A percentile compares a stretch with the other conserved stretches of the same genome.
These are phyloP conservation scores for Alternaria triticimaculans DNA, from an alignment of 2,329 filamentous ascomycete genomes.

Conservation along the genomic window DNA sequence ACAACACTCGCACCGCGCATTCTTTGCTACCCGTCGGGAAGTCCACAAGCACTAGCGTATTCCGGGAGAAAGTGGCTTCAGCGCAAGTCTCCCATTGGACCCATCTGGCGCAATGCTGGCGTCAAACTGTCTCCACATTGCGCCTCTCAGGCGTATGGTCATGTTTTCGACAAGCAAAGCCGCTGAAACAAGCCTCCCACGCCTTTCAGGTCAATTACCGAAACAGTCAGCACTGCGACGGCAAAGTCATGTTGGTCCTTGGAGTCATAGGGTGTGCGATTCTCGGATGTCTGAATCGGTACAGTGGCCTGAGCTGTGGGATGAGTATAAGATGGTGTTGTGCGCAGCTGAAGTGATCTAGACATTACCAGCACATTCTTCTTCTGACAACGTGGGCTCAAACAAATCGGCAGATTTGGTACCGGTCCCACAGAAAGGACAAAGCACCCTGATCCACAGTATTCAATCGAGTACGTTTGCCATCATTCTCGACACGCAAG, in stretches of 20 bases:
- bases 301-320: neutral
- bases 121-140: neutral
- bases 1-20: neutral
- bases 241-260: neutral
- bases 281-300: neutral
- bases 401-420: neutral
- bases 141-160: neutral
- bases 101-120: neutral
- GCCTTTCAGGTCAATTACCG: neutral
- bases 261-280: conserved; percentile 5
- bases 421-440: neutral
- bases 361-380: neutral
- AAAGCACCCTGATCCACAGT: neutral
- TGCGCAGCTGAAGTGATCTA: neutral
- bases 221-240: neutral
- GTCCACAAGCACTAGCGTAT: neutral
- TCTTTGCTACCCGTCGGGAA: neutral
- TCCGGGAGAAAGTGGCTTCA: neutral
- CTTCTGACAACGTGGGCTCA: neutral
- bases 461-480: neutral
- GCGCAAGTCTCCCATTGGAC: neutral
- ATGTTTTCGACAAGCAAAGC: neutral
- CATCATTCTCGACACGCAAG: neutral
- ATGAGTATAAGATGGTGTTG: conserved; percentile 1
- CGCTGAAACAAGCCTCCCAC: neutral